Base-by-base conservation (phyloP, 345 rosid genomes). In the Salix dunnii region DNA sequence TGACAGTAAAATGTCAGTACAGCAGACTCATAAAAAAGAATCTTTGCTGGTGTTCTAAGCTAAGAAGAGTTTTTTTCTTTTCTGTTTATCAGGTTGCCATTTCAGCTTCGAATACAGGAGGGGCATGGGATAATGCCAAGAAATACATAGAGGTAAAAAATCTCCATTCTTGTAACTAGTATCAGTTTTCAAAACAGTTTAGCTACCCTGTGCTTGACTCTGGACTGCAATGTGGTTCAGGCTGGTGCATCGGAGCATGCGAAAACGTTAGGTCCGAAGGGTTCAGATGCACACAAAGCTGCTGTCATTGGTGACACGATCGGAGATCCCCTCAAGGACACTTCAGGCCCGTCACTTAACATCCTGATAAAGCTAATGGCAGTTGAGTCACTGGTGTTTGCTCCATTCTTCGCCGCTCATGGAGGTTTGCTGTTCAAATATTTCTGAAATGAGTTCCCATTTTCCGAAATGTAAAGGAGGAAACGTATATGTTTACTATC, bases 341-440 rank as follows among this genome's bases (percentile, higher is more conserved):
- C 93, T 2, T 91, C 91, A 0, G 91, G 91, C 4, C 93, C 96
- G 1, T 91, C 93, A 5, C 91, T 87, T 25, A 91, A 91, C 83
- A 89, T 91, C 80, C 82, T 91, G 42, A 91, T 91, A 81, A 91
- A 91, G 89, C 91, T 91, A 75, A 89, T 87, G 96, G 96, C 96
- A 0, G 96, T 91, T 0, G 96, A 91, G 74, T 86, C 93, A 0
- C 75, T 91, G 72, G 96, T 89, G 48, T 91, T 91, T 51, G 96
- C 96, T 18, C 93, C 93, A 0, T 91, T 91, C 86, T 91, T 89
- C 13, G 93, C 95, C 0, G 82, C 91, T 72, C 93, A 91, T 35
- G 95, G 93, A 0, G 95, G 89, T 68, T 64, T 87, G 61, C 71
- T 90, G 55, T 88, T 90, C 85, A 90, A 89, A 69, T 65, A 84